Percentiles rank a stretch among this genome's conserved stretches.
phyloP scores from a whole-genome alignment of 2,329 filamentous ascomycete species.

The Pestalotiopsis sp. region DNA sequence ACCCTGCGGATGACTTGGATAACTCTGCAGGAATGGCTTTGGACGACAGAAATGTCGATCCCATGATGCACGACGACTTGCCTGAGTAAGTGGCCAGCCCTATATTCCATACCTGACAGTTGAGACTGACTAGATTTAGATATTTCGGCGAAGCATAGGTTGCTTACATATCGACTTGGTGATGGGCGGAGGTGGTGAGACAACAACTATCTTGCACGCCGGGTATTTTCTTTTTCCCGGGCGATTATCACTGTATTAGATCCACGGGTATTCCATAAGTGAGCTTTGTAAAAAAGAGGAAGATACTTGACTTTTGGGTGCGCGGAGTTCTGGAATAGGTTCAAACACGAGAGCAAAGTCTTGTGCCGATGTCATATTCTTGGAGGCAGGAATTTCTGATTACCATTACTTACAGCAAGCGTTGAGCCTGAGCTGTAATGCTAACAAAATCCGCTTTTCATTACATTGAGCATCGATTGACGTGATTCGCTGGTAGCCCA shows the following conservation, averaged over 20 bases:
- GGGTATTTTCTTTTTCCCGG: not conserved
- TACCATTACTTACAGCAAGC: not conserved
- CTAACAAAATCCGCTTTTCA: too few species aligned
- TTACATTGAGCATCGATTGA: too few species aligned
- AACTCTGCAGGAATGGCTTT: slow-evolving; percentile 32
- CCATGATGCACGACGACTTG: slow-evolving; percentile 26
- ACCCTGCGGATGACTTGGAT: slow-evolving; percentile 22
- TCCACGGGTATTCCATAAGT: not conserved
- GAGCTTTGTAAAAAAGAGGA: not conserved
- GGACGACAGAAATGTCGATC: slow-evolving; percentile 25
- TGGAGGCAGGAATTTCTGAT: not conserved
- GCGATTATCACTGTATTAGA: not conserved
- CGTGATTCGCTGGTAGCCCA: too few species aligned
- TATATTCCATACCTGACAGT: not conserved
- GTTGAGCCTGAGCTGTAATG: not conserved
- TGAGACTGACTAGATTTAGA: not conserved
- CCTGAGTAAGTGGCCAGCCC: slow-evolving; percentile 26
- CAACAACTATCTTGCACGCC: not conserved
- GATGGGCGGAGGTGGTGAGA: not conserved
- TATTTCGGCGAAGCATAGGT: slow-evolving; percentile 12
- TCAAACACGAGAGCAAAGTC: not conserved
- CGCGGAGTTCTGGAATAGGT: slow-evolving; percentile 7
- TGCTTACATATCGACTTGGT: not conserved
- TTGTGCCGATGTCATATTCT: not conserved
- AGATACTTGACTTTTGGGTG: not conserved